phyloP scores from a whole-genome alignment of 73 alveolate genomes.

The Uronychia binucleata region DNA sequence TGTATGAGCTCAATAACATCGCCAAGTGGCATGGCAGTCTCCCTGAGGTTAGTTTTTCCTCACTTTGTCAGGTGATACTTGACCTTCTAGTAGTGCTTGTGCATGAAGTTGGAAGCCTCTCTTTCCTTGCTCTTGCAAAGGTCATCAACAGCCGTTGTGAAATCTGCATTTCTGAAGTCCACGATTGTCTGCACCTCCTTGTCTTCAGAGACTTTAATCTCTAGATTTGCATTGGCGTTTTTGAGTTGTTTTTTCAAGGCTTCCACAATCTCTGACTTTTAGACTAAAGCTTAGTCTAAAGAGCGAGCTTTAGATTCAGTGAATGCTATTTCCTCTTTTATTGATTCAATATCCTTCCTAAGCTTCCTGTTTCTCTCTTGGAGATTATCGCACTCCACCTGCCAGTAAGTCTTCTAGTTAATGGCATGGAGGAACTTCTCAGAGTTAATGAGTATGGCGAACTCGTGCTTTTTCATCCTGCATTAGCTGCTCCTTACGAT shows the following conservation, averaged over 20 bases:
- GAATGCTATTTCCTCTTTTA: background rate
- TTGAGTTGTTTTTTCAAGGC: background rate
- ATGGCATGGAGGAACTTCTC: conserved; percentile 7
- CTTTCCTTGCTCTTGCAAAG: conserved; percentile 1
- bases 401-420: conserved; percentile 21
- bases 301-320: background rate
- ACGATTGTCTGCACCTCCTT: conserved; percentile 15
- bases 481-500: conserved; percentile 2
- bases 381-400: background rate
- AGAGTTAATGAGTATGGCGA: conserved; percentile 17
- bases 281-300: conserved; percentile 1
- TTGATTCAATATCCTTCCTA: background rate
- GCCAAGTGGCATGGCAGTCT: background rate
- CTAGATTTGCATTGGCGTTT: background rate
- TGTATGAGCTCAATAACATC: background rate
- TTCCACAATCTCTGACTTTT: background rate
- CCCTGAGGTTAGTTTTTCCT: background rate
- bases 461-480: conserved; percentile 5
- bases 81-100: conserved; percentile 2
- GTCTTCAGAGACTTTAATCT: background rate
- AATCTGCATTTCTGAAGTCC: conserved; percentile 10
- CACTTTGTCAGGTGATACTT: too few species aligned
- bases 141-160: conserved; percentile 17
- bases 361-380: conserved; percentile 11
- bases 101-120: conserved; percentile 6